phyloP scores from a whole-genome alignment of 805 yeast species.

The Spathaspora boniae region DNA sequence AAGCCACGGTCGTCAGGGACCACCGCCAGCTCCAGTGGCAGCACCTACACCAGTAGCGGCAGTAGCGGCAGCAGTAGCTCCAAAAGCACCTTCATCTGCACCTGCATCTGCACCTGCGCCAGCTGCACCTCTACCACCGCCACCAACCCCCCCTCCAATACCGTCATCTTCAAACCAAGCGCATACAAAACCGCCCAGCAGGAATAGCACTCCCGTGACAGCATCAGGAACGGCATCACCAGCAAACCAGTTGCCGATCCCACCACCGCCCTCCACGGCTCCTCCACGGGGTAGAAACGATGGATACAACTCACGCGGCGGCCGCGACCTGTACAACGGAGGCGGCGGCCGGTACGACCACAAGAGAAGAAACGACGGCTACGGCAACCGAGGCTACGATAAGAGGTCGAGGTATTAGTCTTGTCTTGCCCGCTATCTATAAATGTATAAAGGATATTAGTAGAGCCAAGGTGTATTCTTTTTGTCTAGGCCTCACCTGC shows the following conservation, averaged over 20 bases:
- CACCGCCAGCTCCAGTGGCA: background rate
- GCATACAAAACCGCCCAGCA: no score
- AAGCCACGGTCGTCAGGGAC: slow-evolving; percentile 4
- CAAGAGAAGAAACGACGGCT: slow-evolving; percentile 24
- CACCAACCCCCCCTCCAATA: background rate
- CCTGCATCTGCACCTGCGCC: background rate
- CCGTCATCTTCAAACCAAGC: no score
- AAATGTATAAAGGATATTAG: no score
- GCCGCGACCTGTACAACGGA: slow-evolving; percentile 4
- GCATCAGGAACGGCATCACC: no score
- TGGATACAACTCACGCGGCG: slow-evolving; percentile 3
- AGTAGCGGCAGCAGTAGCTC: background rate
- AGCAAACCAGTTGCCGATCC: no score
- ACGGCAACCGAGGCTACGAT: slow-evolving; percentile 21
- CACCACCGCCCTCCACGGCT: slow-evolving; percentile 8
- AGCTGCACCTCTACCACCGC: background rate
- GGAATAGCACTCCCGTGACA: no score
- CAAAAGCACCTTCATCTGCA: background rate
- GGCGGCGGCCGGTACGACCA: slow-evolving; percentile 14
- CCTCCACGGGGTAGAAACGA: slow-evolving; percentile 9
- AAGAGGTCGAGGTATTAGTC: slow-evolving; percentile 29
- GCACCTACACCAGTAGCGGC: background rate
- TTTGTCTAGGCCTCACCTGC: background rate
- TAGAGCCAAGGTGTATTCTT: no score
- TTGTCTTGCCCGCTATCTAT: no score